Percentiles rank a stretch among this genome's conserved stretches.
These are phyloP conservation scores for Iris pallida DNA, from an alignment of 116 monocot species.

Conservation along the genomic window DNA sequence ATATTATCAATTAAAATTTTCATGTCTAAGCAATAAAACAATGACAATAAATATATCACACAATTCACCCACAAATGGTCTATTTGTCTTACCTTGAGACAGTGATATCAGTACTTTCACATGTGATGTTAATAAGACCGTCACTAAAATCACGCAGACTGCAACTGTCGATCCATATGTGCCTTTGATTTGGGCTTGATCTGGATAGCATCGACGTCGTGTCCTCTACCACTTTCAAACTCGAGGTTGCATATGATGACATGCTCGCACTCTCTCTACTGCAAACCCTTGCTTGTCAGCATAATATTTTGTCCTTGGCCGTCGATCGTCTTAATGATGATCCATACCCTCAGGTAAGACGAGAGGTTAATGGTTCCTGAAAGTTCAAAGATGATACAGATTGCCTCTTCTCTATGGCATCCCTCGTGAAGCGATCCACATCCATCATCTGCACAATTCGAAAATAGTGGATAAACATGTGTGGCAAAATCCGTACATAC, in stretches of 20 bases:
- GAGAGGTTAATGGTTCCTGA: slow-evolving; percentile 75
- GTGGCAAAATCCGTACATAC: no score
- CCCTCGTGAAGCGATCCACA: slow-evolving; percentile 79
- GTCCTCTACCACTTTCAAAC: slow-evolving; percentile 81
- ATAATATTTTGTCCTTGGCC: slow-evolving; percentile 74
- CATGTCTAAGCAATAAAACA: no score
- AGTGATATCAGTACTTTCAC: slow-evolving; percentile 88
- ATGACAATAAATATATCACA: no score
- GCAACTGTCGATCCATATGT: slow-evolving; percentile 94
- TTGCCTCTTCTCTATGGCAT: slow-evolving; percentile 60
- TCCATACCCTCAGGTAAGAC: slow-evolving; percentile 55
- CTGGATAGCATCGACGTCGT: slow-evolving; percentile 89
- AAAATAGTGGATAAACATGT: no score
- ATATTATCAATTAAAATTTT: no score
- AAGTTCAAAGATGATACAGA: slow-evolving; percentile 92
- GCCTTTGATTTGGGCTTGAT: slow-evolving; percentile 87
- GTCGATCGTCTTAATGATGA: slow-evolving; percentile 85
- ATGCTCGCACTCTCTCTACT: slow-evolving; percentile 79
- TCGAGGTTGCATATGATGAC: slow-evolving; percentile 81
- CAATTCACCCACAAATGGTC: not conserved
- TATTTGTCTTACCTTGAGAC: slow-evolving; percentile 55
- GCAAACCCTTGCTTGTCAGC: slow-evolving; percentile 71
- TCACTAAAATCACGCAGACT: slow-evolving; percentile 59
- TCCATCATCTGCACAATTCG: slow-evolving; percentile 57
- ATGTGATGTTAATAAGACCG: slow-evolving; percentile 81